Base-by-base conservation (phyloP, 139 green algal species). In the Micractinium sp. region DNA sequence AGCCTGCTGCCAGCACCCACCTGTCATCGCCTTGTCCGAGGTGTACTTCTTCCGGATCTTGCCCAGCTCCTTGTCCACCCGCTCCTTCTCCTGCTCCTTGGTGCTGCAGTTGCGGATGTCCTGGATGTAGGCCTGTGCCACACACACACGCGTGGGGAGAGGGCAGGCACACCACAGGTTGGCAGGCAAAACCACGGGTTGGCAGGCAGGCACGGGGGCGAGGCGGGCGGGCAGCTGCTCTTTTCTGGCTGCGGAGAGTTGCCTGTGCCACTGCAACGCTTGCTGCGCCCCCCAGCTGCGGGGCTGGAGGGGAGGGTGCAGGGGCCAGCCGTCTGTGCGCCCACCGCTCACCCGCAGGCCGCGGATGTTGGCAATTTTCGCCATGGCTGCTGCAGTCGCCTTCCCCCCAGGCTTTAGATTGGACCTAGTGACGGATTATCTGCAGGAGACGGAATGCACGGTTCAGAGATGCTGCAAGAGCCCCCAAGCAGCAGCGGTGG, bases 31-130 rank as follows among this genome's bases (percentile, higher is more conserved):
- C 66, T 95, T 97, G 87, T 96, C 92, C 14, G 96, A 96, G 0
- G 94, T 95, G 92, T 99, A 99, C 92, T 98, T 99, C 3, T 95
- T 97, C 3, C 98, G 93, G 82, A 99, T 99, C 90, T 99, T 99
- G 18, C 96, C 97, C 71, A 99, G 95, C 91, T 99, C 98, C 92
- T 99, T 99, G 75, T 99, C 97, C 35, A 99, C 96, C 0, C 97
- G 93, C 79, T 90, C 91, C 63, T 93, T 86, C 92, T 99, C 98
- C 86, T 95, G 89, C 91, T 99, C 98, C 90, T 98, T 98, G 88
- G 97, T 98, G 56, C 93, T 81, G 86, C 95, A 98, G 76, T 92
- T 94, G 9, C 98, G 92, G 27, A 99, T 97, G 83, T 99, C 97
- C 18, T 95, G 91, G 78, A 99, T 99, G 92, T 99, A 99, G 66